Percentiles rank a stretch among this genome's conserved stretches.
Evolutionary conservation across 2,329 filamentous ascomycete species (phyloP).

Genomic region (Microcyclospora tardicrescens): DNA sequence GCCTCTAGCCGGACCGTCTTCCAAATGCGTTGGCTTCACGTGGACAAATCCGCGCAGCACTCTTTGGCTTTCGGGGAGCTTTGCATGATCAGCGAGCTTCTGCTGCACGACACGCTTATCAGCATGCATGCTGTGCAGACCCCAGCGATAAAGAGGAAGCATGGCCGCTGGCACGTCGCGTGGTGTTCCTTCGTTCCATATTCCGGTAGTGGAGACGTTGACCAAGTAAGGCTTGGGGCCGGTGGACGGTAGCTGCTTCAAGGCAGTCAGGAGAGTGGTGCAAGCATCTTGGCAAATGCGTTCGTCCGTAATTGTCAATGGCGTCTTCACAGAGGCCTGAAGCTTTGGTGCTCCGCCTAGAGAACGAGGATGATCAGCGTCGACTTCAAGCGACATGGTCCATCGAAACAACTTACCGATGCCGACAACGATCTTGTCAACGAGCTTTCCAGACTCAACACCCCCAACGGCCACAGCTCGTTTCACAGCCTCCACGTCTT

Average conservation of each 20-base stretch:
- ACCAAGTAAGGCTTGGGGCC: constrained; percentile 19
- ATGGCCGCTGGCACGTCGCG: constrained; percentile 26
- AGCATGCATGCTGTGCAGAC: constrained; percentile 24
- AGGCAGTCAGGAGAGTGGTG: constrained; percentile 19
- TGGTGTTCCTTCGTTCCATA: constrained; percentile 13
- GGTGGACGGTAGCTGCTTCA: constrained; percentile 10
- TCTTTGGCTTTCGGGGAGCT: constrained; percentile 7
- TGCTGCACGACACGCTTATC: constrained; percentile 28
- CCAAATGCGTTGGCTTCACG: constrained; percentile 27
- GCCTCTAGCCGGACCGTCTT: constrained; percentile 19
- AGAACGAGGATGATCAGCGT: no score
- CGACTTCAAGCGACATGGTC: no score
- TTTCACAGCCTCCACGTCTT: constrained; percentile 29
- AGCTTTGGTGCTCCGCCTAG: constrained; percentile 14
- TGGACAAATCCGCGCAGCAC: constrained; percentile 21
- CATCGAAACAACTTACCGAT: constrained; percentile 24
- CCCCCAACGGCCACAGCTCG: constrained; percentile 20
- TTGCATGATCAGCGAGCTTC: constrained; percentile 16
- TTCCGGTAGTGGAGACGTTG: constrained; percentile 27
- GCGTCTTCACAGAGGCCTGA: constrained; percentile 13
- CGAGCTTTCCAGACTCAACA: constrained; percentile 11
- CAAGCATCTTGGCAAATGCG: constrained; percentile 24
- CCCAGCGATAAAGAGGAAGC: constrained; percentile 24
- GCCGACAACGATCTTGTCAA: constrained; percentile 35
- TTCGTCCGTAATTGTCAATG: constrained; percentile 23